phyloP scores from a whole-genome alignment of 345 rosid genomes.

The Citrus reticulata region DNA sequence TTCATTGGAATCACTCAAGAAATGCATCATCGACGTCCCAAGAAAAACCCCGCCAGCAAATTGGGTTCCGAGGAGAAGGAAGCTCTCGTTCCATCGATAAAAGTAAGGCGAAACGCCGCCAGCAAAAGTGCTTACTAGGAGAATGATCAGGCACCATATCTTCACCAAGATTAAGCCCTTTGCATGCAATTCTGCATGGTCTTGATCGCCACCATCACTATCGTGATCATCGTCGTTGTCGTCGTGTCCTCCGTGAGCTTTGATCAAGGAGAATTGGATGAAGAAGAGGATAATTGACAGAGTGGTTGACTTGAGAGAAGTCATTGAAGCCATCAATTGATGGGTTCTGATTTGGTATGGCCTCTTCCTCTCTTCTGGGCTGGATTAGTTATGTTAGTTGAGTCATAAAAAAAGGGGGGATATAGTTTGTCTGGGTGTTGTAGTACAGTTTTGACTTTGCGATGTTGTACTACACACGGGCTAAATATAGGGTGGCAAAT shows the following conservation, averaged over 20 bases:
- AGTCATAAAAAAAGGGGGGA: neutral
- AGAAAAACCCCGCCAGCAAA: conserved; percentile 81
- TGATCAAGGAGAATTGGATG: conserved; percentile 36
- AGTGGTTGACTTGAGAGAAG: conserved; percentile 38
- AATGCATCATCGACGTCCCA: conserved; percentile 69
- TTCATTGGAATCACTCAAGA: conserved; percentile 65
- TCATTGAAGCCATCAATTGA: conserved; percentile 18
- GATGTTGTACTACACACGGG: conserved; percentile 5
- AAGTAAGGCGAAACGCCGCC: conserved; percentile 78
- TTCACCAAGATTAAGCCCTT: conserved; percentile 56
- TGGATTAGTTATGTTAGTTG: neutral
- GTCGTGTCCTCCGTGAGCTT: conserved; percentile 40
- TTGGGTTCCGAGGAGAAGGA: conserved; percentile 74
- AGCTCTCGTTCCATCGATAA: conserved; percentile 65
- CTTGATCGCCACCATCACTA: neutral
- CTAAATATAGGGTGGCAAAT: neutral
- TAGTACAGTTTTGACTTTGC: conserved; percentile 26
- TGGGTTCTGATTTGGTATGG: neutral
- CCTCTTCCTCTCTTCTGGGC: neutral
- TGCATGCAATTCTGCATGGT: conserved; percentile 22
- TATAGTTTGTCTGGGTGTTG: neutral
- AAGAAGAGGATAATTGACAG: conserved; percentile 30
- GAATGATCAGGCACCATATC: conserved; percentile 68
- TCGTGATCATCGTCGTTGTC: neutral
- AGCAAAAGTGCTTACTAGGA: conserved; percentile 56